Conservation (phyloP, 331 rosid species). For the Pyracantha coccinea region DNA sequence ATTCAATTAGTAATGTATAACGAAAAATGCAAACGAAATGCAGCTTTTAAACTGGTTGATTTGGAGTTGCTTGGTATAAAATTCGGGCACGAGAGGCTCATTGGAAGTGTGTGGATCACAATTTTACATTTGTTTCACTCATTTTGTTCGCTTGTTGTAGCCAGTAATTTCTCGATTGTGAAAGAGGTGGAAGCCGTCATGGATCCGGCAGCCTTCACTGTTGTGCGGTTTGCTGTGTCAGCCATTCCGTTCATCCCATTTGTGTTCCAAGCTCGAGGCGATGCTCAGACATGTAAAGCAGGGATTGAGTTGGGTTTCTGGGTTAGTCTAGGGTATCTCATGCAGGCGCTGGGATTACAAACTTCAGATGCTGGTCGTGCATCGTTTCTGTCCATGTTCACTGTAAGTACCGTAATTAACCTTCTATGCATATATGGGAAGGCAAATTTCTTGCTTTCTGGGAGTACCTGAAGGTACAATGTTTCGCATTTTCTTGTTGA, state of each 20-base stretch:
- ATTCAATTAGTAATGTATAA: not conserved
- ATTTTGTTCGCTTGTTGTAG: constrained; percentile 22
- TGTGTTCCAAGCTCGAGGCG: constrained; percentile 35
- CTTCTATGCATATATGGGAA: not conserved
- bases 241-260: constrained; percentile 66
- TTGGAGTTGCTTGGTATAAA: not conserved
- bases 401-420: constrained; percentile 29
- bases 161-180: constrained; percentile 66
- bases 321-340: constrained; percentile 74
- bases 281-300: constrained; percentile 44
- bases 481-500: constrained; percentile 7
- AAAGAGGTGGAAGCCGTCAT: constrained; percentile 65
- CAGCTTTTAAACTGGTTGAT: not conserved
- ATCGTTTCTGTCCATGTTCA: constrained; percentile 56
- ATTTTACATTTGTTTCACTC: not conserved
- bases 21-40: not conserved
- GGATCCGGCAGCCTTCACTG: constrained; percentile 67
- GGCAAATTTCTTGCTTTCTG: not conserved
- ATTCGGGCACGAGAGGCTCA: not conserved
- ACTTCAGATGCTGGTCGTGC: constrained; percentile 84
- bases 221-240: constrained; percentile 53
- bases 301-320: constrained; percentile 81
- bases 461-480: constrained; percentile 17
- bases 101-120: not conserved
- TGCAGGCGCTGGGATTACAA: constrained; percentile 69